phyloP scores from a whole-genome alignment of 768 basidiomycete species.

The Cystofilobasidium capitatum region DNA sequence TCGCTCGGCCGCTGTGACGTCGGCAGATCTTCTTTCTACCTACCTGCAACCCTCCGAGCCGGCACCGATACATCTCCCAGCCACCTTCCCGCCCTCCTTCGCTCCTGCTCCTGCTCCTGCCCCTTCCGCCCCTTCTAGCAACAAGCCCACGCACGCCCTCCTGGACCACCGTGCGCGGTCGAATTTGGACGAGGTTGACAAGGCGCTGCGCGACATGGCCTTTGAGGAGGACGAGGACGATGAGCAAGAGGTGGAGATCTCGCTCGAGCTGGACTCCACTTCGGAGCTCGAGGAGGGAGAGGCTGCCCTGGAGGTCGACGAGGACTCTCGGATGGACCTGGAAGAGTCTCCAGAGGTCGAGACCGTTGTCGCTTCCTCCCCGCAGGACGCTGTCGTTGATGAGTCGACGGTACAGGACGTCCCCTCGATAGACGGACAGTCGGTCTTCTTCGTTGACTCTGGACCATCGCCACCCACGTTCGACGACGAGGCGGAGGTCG shows the following conservation, averaged over 20 bases:
- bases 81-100: slow-evolving; percentile 14
- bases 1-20: too few species aligned
- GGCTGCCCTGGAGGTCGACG: not conserved
- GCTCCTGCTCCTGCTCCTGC: not conserved
- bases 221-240: slow-evolving; percentile 13
- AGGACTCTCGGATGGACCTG: not conserved
- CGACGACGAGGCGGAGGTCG: slow-evolving; percentile 3
- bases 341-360: not conserved
- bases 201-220: slow-evolving; percentile 13
- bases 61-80: not conserved
- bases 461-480: not conserved
- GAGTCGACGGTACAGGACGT: not conserved
- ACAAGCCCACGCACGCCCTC: not conserved
- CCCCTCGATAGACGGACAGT: not conserved
- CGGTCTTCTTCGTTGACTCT: not conserved
- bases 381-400: not conserved
- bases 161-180: not conserved
- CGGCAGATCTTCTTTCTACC: too few species aligned
- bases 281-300: not conserved
- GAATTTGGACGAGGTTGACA: slow-evolving; percentile 16
- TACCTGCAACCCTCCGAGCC: not conserved
- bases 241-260: slow-evolving; percentile 6
- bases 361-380: too few species aligned
- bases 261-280: not conserved
- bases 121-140: not conserved